phyloP scores from a whole-genome alignment of 1,284 basidiomycete genomes.

The Rhizoctonia solani region DNA sequence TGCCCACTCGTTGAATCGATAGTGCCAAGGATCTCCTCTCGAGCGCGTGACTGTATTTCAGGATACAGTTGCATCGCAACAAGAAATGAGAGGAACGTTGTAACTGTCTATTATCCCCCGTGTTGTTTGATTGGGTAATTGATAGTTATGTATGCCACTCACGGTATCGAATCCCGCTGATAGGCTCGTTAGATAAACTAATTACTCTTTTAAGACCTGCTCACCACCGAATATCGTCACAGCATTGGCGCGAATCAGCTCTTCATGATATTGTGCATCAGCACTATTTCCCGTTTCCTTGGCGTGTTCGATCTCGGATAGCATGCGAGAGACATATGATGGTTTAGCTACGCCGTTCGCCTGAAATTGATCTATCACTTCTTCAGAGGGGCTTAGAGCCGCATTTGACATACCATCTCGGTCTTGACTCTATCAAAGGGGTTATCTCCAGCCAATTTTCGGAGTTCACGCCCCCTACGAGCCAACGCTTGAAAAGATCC shows the following conservation, averaged over 20 bases:
- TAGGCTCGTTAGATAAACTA: background rate
- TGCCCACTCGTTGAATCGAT: slow-evolving; percentile 8
- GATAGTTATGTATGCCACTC: background rate
- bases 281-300: background rate
- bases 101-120: background rate
- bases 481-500: slow-evolving; percentile 11
- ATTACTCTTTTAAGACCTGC: background rate
- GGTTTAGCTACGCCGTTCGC: slow-evolving; percentile 8
- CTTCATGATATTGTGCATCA: background rate
- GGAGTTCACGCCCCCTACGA: background rate
- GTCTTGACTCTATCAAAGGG: slow-evolving; percentile 22
- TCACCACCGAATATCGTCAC: slow-evolving; percentile 17
- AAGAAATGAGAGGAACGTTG: slow-evolving; percentile 7
- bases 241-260: background rate
- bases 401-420: slow-evolving; percentile 15
- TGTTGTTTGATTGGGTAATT: background rate
- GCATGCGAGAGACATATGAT: slow-evolving; percentile 21
- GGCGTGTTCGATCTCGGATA: slow-evolving; percentile 1
- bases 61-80: slow-evolving; percentile 24
- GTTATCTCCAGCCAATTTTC: background rate
- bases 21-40: slow-evolving; percentile 16
- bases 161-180: slow-evolving; percentile 23
- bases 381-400: background rate
- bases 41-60: slow-evolving; percentile 17
- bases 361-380: background rate